Percentiles rank a stretch among this genome's conserved stretches.
phyloP scores from a whole-genome alignment of 768 basidiomycete species.

The Dentipellis sp. region DNA sequence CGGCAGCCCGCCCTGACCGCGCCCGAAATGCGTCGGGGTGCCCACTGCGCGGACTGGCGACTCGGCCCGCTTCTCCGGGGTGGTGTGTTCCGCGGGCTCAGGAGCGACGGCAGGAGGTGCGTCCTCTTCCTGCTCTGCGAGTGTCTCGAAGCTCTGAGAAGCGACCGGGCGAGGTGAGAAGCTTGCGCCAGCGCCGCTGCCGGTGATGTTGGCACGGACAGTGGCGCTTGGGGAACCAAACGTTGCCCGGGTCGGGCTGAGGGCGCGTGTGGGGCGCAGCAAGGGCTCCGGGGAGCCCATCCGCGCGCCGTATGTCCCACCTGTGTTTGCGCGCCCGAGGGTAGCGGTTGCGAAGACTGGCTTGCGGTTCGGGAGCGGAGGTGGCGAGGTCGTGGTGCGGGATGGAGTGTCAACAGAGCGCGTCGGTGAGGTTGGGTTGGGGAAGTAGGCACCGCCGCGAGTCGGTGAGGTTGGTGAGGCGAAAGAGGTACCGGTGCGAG shows the following conservation, averaged over 20 bases:
- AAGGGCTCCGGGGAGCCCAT: constrained; percentile 20
- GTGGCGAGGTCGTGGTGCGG: constrained; percentile 11
- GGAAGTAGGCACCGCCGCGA: constrained; percentile 6
- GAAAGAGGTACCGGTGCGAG: constrained; percentile 4
- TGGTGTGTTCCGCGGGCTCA: not conserved
- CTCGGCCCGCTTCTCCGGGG: constrained; percentile 16
- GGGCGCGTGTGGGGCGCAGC: constrained; percentile 31
- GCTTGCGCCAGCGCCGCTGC: not conserved
- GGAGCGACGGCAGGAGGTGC: not conserved
- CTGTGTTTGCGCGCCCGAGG: constrained; percentile 19
- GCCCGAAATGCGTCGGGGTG: constrained; percentile 36
- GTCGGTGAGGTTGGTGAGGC: constrained; percentile 19
- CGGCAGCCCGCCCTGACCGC: constrained; percentile 38
- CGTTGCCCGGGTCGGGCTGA: constrained; percentile 24
- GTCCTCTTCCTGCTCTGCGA: constrained; percentile 10
- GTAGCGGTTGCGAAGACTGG: constrained; percentile 13
- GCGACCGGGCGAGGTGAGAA: not conserved
- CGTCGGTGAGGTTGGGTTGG: constrained; percentile 19
- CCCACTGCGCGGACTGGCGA: constrained; percentile 12
- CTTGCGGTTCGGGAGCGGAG: constrained; percentile 8
- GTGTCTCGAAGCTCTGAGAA: not conserved
- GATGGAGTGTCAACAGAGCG: constrained; percentile 17
- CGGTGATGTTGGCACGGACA: constrained; percentile 1
- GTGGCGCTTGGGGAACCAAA: constrained; percentile 1
- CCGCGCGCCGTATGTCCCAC: constrained; percentile 7